Base-by-base conservation (phyloP, 2,329 filamentous ascomycete genomes). In the Fusarium torulosum region DNA sequence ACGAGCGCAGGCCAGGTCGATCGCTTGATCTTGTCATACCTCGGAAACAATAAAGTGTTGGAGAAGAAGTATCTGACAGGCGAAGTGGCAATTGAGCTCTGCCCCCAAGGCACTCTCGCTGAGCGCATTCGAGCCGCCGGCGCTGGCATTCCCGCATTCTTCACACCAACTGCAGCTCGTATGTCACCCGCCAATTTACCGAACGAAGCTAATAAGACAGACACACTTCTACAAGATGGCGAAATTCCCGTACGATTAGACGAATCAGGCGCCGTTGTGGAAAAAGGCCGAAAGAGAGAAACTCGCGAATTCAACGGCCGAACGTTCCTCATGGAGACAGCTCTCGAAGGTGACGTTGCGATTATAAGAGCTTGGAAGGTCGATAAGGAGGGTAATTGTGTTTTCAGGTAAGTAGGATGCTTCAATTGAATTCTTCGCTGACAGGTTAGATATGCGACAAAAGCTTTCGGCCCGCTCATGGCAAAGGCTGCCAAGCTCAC, bases 141-240 rank as follows among this genome's bases (percentile, higher is more conserved):
- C 6, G 90, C 90, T 23, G 91, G 91, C 10, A 93, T 94, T 50
- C 91, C 91, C 2, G 91, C 91, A 0, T 94, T 96, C 75, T 96
- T 89, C 74, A 94, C 92, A 0, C 89, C 91, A 0, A 93, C 92
- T 0, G 92, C 88, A 56, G 87, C 86, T 37, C 84, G 87, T 88
- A 81, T 74, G 84, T 83, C 6, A 2, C 8, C 7, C 13, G 2
- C 3, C 23, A 1, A 10, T 4, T 20, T 21, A 19, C 10, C 1
- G 21, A n/a, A 15, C 11, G 5, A 52, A 44, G 25, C 66, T 72
- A 46, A 75, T 69, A 61, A 3, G 0, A 0, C 7, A 79, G 88
- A 88, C 57, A 92, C 90, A 0, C 83, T 91, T 9, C 79, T 92
- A 3, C 87, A 92, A 76, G 86, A 86, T 14, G 90, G 90, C 38